Base-by-base conservation (phyloP, 2,329 filamentous ascomycete genomes). In the Xylaria sp. region DNA sequence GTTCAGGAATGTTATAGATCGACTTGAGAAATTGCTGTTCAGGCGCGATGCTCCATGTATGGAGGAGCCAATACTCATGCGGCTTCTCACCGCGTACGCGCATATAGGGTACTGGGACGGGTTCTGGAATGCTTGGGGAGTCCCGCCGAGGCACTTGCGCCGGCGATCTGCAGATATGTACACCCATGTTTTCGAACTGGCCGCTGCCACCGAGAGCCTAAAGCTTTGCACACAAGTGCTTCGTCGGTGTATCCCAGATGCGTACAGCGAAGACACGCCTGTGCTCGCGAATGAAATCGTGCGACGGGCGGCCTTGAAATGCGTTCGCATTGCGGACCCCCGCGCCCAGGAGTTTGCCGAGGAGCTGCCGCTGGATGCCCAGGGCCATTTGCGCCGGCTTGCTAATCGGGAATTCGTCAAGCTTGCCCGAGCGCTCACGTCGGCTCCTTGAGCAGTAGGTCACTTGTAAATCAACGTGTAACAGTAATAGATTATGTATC, bases 71-170 rank as follows among this genome's bases (percentile, higher is more conserved):
- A 73, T 78, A 48, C 71, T 79, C 9, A 70, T 76, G 43, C 74
- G 74, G 17, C 74, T 86, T 35, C 75, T 86, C 75, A 67, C 73
- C 3, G 75, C 78, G 1, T 83, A 86, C 64, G 79, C 83, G 4
- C 65, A 67, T 19, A 78, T 79, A 60, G 69, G 72, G 17, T 76
- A 86, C 65, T 88, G 85, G 80, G 72, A 80, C 15, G 76, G 78
- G 5, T 86, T 90, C 68, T 90, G 86, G 87, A 79, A 85, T 19
- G 70, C 81, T 9, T 91, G 88, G 80, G 81, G 81, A 56, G 78
- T 81, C 58, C 80, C 85, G 3, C 75, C 87, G 13, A 78, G 82
- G 40, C 81, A 82, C 66, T 74, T 80, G 38, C 70, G 74, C 8
- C 68, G 78, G 1, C 83, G 88, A 19, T 81, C 83, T 0, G 69